Evolutionary conservation across 2,329 filamentous ascomycete species (phyloP).

Genomic region (Coniochaeta hoffmannii): DNA sequence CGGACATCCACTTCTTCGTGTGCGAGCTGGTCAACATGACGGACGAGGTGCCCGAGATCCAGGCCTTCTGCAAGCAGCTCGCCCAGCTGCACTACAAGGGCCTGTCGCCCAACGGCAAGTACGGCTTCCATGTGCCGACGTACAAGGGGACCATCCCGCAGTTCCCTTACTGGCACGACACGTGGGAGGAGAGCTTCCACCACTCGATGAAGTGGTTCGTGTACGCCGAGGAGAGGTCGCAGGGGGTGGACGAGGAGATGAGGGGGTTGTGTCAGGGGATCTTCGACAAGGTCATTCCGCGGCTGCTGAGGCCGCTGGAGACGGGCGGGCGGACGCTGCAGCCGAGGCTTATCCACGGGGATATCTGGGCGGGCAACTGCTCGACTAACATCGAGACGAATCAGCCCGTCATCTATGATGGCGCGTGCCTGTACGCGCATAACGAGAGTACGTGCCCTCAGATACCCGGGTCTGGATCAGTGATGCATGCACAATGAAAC

Average conservation of each 20-base stretch:
- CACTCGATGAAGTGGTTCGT: background rate
- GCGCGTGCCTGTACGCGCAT: background rate
- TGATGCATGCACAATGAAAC: too few relatives aligned
- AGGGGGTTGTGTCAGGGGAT: background rate
- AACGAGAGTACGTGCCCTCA: background rate
- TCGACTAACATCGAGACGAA: background rate
- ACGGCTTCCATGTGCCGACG: background rate
- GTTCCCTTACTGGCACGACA: background rate
- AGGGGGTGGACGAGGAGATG: slow-evolving; percentile 2
- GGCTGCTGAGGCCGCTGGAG: slow-evolving; percentile 1
- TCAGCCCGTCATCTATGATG: background rate
- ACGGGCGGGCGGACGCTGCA: background rate
- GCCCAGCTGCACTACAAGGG: background rate
- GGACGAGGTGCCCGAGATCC: background rate
- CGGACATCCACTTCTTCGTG: background rate
- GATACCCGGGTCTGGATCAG: background rate
- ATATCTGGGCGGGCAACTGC: slow-evolving; percentile 2
- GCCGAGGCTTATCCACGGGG: background rate
- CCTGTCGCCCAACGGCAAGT: background rate
- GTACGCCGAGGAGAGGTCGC: background rate
- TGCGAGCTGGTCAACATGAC: background rate
- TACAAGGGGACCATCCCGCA: background rate
- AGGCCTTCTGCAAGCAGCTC: background rate
- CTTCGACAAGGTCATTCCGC: background rate
- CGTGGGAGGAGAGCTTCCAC: background rate